Evolutionary conservation across 139 green algal species (phyloP).

Genomic region (Haematococcus sp.): DNA sequence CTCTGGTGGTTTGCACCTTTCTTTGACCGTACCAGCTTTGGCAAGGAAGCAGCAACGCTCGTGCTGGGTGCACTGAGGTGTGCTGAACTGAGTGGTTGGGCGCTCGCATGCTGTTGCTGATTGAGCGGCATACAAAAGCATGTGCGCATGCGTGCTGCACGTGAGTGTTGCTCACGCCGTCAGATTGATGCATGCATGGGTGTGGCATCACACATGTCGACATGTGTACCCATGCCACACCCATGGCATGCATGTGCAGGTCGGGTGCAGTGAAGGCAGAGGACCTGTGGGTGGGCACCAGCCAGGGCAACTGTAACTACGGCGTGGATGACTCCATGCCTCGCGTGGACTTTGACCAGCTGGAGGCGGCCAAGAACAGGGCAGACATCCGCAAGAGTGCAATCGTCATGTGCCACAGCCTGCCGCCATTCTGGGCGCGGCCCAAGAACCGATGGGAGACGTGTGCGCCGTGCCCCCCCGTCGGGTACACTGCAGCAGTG

Average conservation of each 20-base stretch:
- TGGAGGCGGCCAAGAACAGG: conserved; percentile 4
- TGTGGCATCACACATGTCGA: background rate
- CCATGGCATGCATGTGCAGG: conserved; percentile 11
- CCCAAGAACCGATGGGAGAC: conserved; percentile 21
- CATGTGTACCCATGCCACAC: background rate
- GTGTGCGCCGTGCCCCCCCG: conserved; percentile 16
- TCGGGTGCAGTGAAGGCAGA: background rate
- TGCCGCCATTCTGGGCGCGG: conserved; percentile 23
- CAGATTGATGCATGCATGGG: background rate
- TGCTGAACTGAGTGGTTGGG: no score
- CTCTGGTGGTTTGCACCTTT: conserved; percentile 31
- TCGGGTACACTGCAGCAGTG: conserved; percentile 18
- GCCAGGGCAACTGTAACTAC: conserved; percentile 10
- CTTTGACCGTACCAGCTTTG: conserved; percentile 26
- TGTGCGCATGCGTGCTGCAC: no score
- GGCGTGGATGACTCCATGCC: conserved; percentile 6
- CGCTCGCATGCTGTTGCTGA: no score
- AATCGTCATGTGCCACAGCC: conserved; percentile 23
- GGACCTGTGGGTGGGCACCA: conserved; percentile 6
- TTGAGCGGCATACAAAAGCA: no score
- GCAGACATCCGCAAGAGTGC: background rate
- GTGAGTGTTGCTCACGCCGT: no score
- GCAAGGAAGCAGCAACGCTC: conserved; percentile 24
- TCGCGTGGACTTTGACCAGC: background rate
- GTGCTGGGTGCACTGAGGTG: conserved; percentile 21